Base-by-base conservation (phyloP, 345 rosid genomes). In the Populus simonii region DNA sequence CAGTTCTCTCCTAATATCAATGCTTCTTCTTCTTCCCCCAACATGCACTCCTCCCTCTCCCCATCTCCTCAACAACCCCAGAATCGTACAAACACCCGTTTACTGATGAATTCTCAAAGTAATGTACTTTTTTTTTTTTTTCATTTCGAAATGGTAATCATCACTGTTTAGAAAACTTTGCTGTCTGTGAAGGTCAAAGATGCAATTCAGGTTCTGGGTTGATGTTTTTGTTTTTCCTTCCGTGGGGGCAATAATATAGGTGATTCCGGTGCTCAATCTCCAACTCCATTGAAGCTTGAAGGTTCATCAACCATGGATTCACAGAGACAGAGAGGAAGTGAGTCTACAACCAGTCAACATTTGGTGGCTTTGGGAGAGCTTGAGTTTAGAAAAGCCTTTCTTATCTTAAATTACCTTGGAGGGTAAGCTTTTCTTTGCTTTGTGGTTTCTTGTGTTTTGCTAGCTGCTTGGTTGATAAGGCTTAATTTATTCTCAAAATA, bases 371-470 rank as follows among this genome's bases (percentile, higher is more conserved):
- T 91, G 68, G 82, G 88, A 20, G 91, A 89, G 41, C 89, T 92
- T 1, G 93, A 92, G 68, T 92, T 92, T 51, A 80, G 88, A 16
- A 92, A 90, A 66, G 88, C 83, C 1, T 94, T 94, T 76, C 83
- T 94, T 3, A 73, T 94, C 5, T 77, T 92, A 35, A 91, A 75
- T 83, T 94, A 92, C 77, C 80, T 90, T 39, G 93, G 89, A 17
- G 84, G 77, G 98, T 94, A 80, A 85, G 88, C 83, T 80, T 38
- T 16, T 6, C 83, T 80, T 93, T 33, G 4, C 35, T 33, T 38
- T 16, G 6, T 13, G 38, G 6, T 73, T 20, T 6, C 23, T 63
- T 65, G 5, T 23, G 18, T 22, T 22, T 41, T 38, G 18, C 35
- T n/a, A 33, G 27, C 68, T 65, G 20, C 20, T 65, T 29, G 39